Evolutionary conservation across 2,329 filamentous ascomycete species (phyloP), one percentile per base, ranked within the genome.

Genomic region (Fusarium ramigenum): DNA sequence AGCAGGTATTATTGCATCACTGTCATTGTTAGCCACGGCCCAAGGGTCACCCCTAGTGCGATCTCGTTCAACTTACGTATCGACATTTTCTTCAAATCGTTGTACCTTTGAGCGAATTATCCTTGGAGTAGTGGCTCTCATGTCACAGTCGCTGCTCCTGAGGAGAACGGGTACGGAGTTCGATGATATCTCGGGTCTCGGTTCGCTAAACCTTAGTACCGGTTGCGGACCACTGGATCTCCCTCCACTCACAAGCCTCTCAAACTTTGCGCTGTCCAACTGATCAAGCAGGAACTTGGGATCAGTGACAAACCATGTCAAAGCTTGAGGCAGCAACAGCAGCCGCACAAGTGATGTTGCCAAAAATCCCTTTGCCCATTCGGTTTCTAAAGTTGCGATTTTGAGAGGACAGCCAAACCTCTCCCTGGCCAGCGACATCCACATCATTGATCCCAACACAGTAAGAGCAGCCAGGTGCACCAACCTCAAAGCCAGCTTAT

Each of bases 11-110:
- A 34, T 34, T 4, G 47, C 47, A 50, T 34, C 47, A 3, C 47
- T 50, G 3, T 34, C 0, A 0, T 7, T 14, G 30, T 50, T 21
- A 50, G 30, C 18, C 28, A n/a, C n/a, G n/a, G n/a, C n/a, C n/a
- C n/a, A n/a, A 18, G n/a, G 9, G 7, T 9, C 25, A 0, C n/a
- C n/a, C n/a, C n/a, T 32, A 7, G 9, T 23, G 0, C 4, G 3
- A 18, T 16, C 15, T 18, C 0, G 7, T 2, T 32, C 14, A 11
- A 18, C 46, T 50, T 14, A 50, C 25, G 25, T 47, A 16, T 47
- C 44, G 16, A 47, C 25, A 12, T 47, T 47, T 5, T 47, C 25
- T 2, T 25, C 44, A 16, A 47, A 47, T 16, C 44, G 14, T 4
- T 47, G 44, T 1, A 47, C 4, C 25, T 16, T 47, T 2, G 25